Evolutionary conservation across 2,329 filamentous ascomycete species (phyloP), one percentile per base, ranked within the genome.

Genomic region (Mycocentrospora acerina): DNA sequence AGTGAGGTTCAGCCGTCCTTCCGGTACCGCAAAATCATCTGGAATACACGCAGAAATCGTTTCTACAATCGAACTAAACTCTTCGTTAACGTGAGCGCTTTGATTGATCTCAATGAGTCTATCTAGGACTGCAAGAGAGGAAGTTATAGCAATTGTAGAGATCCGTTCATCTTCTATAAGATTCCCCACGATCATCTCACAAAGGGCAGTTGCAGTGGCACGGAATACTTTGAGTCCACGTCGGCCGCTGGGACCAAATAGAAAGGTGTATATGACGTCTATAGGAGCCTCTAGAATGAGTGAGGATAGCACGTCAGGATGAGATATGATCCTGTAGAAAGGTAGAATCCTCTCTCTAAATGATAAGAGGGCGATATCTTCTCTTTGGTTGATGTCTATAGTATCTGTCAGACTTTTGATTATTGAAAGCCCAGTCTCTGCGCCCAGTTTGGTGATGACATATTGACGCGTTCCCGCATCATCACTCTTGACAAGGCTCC

Each of bases 221-320:
- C 46, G 27, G 27, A 61, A 58, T 34, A 62, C 53, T 18, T 40
- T 29, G 27, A 61, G 25, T 9, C 40, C 53, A 32, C 47, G 29
- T 2, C 38, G 40, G 7, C 56, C 57, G 29, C 52, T 50, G 19
- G 40, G 48, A 24, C 59, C 58, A 44, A 50, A 54, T 15, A 66
- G 46, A 32, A 57, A 59, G 18, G 45, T 61, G 44, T 62, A 62
- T 4, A 67, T 33, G 18, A 31, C 36, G 19, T 53, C 50, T 13
- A 64, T 40, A 25, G 41, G 42, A 11, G 53, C 58, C 44, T 67
- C 59, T 4, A 64, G 44, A 8, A 59, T 42, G n/a, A 60, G 40
- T n/a, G 56, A 64, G 17, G 55, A 44, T 13, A 65, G 27, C 5
- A 62, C 37, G 24, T 53, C 42, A 15, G 49, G 44, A 35, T 66